phyloP scores from a whole-genome alignment of 164 flowering plant genomes.

The Dillenia turbinata region DNA sequence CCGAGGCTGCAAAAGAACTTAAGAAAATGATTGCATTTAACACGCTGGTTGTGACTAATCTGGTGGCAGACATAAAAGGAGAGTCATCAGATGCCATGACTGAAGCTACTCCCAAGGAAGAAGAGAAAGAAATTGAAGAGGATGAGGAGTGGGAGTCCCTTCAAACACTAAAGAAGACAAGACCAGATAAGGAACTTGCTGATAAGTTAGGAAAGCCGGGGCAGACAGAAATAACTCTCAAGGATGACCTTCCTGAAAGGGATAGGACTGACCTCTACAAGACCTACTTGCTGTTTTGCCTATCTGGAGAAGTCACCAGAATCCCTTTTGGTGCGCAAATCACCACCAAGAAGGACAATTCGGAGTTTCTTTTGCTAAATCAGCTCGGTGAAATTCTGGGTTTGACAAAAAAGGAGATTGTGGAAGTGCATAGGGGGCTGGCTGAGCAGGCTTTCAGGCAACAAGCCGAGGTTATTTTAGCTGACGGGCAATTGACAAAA shows the following conservation, averaged over 20 bases:
- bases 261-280: constrained; percentile 80
- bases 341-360: constrained; percentile 64
- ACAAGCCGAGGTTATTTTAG: constrained; percentile 90
- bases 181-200: constrained; percentile 47
- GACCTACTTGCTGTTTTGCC: constrained; percentile 70
- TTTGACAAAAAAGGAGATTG: constrained; percentile 55
- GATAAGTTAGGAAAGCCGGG: constrained; percentile 49
- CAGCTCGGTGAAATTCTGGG: constrained; percentile 85
- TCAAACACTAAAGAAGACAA: constrained; percentile 59
- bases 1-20: constrained; percentile 76
- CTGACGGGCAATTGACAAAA: constrained; percentile 91
- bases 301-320: constrained; percentile 65
- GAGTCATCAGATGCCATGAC: constrained; percentile 46
- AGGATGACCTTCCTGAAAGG: constrained; percentile 76
- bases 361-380: constrained; percentile 60
- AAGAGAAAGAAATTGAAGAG: constrained; percentile 24
- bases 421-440: constrained; percentile 64
- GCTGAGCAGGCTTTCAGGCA: constrained; percentile 88
- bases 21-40: constrained; percentile 88
- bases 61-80: constrained; percentile 88
- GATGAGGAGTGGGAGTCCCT: constrained; percentile 82
- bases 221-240: constrained; percentile 85
- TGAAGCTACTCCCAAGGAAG: constrained; percentile 40
- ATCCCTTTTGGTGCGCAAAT: constrained; percentile 70
- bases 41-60: constrained; percentile 69